Base-by-base conservation (phyloP, 768 basidiomycete genomes). In the Stropharia rugosoannulata region DNA sequence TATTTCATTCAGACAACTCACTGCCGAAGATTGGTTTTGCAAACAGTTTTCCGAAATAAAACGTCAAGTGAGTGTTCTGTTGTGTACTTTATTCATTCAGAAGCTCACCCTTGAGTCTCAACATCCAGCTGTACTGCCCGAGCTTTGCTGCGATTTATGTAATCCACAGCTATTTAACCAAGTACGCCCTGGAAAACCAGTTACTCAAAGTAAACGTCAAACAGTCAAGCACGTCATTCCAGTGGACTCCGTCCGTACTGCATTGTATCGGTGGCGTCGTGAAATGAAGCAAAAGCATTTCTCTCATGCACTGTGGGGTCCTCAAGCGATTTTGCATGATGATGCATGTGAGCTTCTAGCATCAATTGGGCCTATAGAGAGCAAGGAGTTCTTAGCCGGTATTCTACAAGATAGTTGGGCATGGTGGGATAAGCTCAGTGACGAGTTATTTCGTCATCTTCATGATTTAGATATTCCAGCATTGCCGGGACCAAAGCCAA, bases 211-310 rank as follows among this genome's bases (percentile, higher is more conserved):
- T 10, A 56, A 66, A 2, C 13, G 11, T 4, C 44, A 39, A 2
- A 63, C 67, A 2, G 64, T 64, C 45, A 48, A 46, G 22, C 51
- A 56, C 46, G 61, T 42, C 10, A 12, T 10, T 16, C 52, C 52
- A 8, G 15, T 44, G 4, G 27, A 40, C 29, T 54, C 67, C 1
- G 25, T 44, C n/a, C 36, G 47, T 4, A 38, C 37, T 13, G 46
- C 45, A 1, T 13, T 55, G 7, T 55, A 55, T 32, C 35, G 11
- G 8, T 55, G 54, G 54, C 45, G 54, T 6, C 27, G 19, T 4
- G 3, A 45, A 3, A 27, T 42, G 5, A 55, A 55, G 37, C 37
- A 15, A 8, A 29, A 49, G 25, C 36, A 39, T 13, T 55, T 38
- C 16, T 19, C 35, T 2, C 7, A n/a, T 18, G 54, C 54, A 25